Base-by-base conservation (phyloP, 2,329 filamentous ascomycete genomes). In the Pseudopithomyces maydicus region DNA sequence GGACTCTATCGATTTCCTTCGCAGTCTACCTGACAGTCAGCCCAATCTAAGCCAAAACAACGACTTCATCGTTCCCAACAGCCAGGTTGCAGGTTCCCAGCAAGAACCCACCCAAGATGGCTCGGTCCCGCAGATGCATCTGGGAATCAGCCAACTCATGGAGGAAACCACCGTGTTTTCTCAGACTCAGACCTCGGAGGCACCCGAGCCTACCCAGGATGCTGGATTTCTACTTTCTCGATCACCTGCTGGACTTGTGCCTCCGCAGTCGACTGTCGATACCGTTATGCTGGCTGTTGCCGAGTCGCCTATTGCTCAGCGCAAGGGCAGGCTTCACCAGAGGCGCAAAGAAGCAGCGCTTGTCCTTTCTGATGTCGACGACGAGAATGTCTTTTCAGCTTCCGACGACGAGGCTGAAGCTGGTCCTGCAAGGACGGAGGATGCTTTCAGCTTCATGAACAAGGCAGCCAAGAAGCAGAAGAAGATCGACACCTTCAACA, bases 131-230 rank as follows among this genome's bases (percentile, higher is more conserved):
- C 64, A 71, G n/a, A 65, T 74, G 53, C 64, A 65, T 44, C 41
- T 74, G 35, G 69, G 69, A 5, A 73, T 80, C 50, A 71, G 74
- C 39, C 70, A 81, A 7, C 56, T 75, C 0, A 71, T 74, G 12
- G 64, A 67, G 39, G 65, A 65, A 15, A 72, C 71, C 4, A 69
- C 69, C 33, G 54, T 56, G 1, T 67, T 71, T 50, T 73, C 73
- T 2, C 76, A 78, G 46, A 90, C 88, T 0, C 89, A 93, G 65
- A 74, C 84, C 19, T 91, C 90, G 0, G 86, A 91, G 29, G 80
- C 89, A 48, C 82, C 91, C 5, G 89, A 93, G 55, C 86, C 88
- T 0, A 95, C 91, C 1, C 92, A 97, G 71, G 93, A 97, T 71
- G 83, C 79, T 17, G 92, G 92, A 0, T 91, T 95, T 64, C 84